A percentile compares a stretch with the other conserved stretches of the same genome.
Evolutionary conservation across 495 filamentous ascomycete genomes (phyloP).

Genomic region (Talaromyces adpressus): DNA sequence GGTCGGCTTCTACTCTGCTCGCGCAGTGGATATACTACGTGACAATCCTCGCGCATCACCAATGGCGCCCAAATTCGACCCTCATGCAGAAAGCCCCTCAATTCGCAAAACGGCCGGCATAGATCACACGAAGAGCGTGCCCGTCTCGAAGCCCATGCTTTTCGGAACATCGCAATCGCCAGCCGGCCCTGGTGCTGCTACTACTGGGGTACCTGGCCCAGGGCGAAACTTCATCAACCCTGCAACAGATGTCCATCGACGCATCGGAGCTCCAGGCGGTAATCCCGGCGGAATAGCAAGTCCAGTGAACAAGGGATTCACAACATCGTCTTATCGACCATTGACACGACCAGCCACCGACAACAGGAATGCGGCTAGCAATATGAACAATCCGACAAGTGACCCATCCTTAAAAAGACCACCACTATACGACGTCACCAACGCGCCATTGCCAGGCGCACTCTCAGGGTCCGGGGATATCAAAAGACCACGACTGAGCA

Average conservation of each 20-base stretch:
- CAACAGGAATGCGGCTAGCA: conserved; percentile 14
- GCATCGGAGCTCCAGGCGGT: conserved; percentile 66
- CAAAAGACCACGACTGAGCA: conserved; percentile 27
- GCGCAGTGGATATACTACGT: conserved; percentile 50
- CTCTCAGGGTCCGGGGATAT: conserved; percentile 21
- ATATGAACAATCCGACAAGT: not conserved
- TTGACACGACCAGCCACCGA: conserved; percentile 35
- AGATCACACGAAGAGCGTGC: conserved; percentile 67
- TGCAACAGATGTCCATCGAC: conserved; percentile 55
- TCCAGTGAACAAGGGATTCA: conserved; percentile 30
- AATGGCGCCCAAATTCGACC: conserved; percentile 62
- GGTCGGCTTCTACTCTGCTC: conserved; percentile 70
- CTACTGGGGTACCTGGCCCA: conserved; percentile 9
- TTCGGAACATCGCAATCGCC: conserved; percentile 21
- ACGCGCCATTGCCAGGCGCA: conserved; percentile 22
- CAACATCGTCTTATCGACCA: conserved; percentile 36
- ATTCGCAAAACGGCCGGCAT: conserved; percentile 88
- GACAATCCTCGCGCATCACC: conserved; percentile 38
- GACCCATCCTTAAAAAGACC: conserved; percentile 27
- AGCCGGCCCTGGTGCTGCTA: conserved; percentile 4
- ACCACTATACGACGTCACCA: conserved; percentile 46
- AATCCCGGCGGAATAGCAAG: conserved; percentile 19
- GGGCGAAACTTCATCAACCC: conserved; percentile 59
- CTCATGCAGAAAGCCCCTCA: conserved; percentile 73
- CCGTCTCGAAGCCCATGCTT: conserved; percentile 46